A percentile compares a stretch with the other conserved stretches of the same genome.
Evolutionary conservation across 2,329 filamentous ascomycete species (phyloP).

Genomic region (Mycocentrospora acerina): DNA sequence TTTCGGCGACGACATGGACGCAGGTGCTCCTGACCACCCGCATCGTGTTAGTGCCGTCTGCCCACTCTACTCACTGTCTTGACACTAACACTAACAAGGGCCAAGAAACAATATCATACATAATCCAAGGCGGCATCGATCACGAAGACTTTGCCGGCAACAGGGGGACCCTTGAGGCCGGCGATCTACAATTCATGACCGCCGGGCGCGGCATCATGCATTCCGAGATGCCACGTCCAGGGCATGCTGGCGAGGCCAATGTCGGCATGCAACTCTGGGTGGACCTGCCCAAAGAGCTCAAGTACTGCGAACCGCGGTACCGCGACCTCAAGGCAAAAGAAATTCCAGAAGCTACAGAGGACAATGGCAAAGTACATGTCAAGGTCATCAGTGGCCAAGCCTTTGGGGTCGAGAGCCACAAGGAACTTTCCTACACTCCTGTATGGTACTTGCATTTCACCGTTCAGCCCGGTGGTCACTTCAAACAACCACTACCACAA

Average conservation of each 20-base stretch:
- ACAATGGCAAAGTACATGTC: slow-evolving; percentile 72
- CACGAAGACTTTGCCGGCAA: slow-evolving; percentile 89
- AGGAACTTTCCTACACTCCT: slow-evolving; percentile 89
- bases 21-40: slow-evolving; percentile 85
- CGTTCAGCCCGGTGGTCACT: slow-evolving; percentile 72
- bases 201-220: slow-evolving; percentile 90
- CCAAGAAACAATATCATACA: slow-evolving; percentile 85
- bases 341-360: slow-evolving; percentile 72
- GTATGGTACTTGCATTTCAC: slow-evolving; percentile 87
- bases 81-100: slow-evolving; percentile 45
- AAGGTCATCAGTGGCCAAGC: slow-evolving; percentile 88
- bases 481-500: slow-evolving; percentile 71
- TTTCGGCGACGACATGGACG: slow-evolving; percentile 55
- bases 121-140: slow-evolving; percentile 77
- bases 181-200: slow-evolving; percentile 98
- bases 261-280: slow-evolving; percentile 93
- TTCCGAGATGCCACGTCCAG: slow-evolving; percentile 85
- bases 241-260: slow-evolving; percentile 71
- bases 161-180: slow-evolving; percentile 74
- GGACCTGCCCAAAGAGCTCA: slow-evolving; percentile 76
- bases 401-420: slow-evolving; percentile 78
- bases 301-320: slow-evolving; percentile 86
- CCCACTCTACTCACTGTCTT: neutral
- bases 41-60: slow-evolving; percentile 50
- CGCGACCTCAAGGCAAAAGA: slow-evolving; percentile 76